These are phyloP conservation scores for Claviceps spartinae DNA, from an alignment of 2,329 filamentous ascomycete species.

Conservation along the genomic window DNA sequence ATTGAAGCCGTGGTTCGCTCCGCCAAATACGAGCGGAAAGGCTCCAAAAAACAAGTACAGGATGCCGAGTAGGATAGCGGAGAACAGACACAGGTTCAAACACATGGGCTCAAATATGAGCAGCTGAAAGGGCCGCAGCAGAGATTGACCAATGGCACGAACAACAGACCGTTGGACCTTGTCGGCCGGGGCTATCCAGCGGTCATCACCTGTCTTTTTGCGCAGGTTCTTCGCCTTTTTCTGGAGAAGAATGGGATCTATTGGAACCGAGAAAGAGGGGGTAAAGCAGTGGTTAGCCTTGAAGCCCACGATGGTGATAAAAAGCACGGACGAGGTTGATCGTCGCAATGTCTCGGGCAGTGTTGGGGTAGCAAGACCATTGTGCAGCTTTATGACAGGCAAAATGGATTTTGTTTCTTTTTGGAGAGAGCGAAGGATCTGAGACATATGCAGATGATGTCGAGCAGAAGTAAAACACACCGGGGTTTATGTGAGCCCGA, in stretches of 20 bases:
- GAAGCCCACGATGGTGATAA: background rate
- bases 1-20: conserved; percentile 58
- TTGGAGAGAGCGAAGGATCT: background rate
- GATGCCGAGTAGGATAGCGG: conserved; percentile 73
- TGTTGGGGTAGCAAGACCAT: background rate
- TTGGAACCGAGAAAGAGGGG: background rate
- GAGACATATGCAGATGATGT: background rate
- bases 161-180: conserved; percentile 53
- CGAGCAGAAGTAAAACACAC: background rate
- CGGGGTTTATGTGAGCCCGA: background rate
- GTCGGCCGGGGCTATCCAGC: conserved; percentile 68
- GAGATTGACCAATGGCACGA: conserved; percentile 42
- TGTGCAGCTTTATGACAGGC: background rate
- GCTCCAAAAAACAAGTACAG: conserved; percentile 87
- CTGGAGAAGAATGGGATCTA: conserved; percentile 55
- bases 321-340: background rate
- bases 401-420: background rate
- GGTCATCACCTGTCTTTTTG: conserved; percentile 61
- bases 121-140: conserved; percentile 64
- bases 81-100: conserved; percentile 66
- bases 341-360: background rate
- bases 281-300: background rate
- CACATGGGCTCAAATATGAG: conserved; percentile 77
- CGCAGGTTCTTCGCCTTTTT: conserved; percentile 58
- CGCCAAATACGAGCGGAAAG: conserved; percentile 64